Percentiles rank a stretch among this genome's conserved stretches.
These are phyloP conservation scores for Myriosclerotinia scirpicola DNA, from an alignment of 2,329 filamentous ascomycete genomes.

Conservation along the genomic window DNA sequence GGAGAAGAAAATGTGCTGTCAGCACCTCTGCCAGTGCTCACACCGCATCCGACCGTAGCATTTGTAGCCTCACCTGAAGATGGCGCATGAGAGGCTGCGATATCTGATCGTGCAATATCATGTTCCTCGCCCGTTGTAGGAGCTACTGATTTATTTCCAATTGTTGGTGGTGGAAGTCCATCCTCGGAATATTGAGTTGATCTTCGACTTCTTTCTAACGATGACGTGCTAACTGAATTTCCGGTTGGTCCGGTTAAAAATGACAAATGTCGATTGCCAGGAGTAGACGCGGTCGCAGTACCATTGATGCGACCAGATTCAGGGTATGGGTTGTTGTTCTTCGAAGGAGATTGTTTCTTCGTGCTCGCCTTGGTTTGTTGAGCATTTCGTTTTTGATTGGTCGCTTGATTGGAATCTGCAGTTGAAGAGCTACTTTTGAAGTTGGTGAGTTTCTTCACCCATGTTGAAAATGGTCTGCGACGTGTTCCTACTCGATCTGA, in stretches of 20 bases:
- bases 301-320: constrained; percentile 65
- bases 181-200: constrained; percentile 63
- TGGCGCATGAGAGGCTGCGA: constrained; percentile 70
- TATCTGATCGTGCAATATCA: constrained; percentile 72
- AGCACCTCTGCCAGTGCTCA: constrained; percentile 65
- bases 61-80: constrained; percentile 71
- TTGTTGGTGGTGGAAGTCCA: constrained; percentile 57
- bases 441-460: constrained; percentile 91
- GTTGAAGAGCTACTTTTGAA: constrained; percentile 71
- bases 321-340: constrained; percentile 83
- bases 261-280: constrained; percentile 51
- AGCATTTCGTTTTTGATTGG: constrained; percentile 45
- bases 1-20: constrained; percentile 81
- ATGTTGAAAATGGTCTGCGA: constrained; percentile 83
- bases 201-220: constrained; percentile 56
- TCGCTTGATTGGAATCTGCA: constrained; percentile 48
- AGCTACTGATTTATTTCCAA: constrained; percentile 60
- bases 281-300: constrained; percentile 32
- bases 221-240: constrained; percentile 50
- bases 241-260: constrained; percentile 57
- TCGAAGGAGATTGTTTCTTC: constrained; percentile 57
- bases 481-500: constrained; percentile 58
- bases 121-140: constrained; percentile 67
- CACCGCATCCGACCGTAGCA: constrained; percentile 65
- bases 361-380: constrained; percentile 45